Conservation (phyloP, 208 protist genomes). For the Naegleria lovaniensis region DNA sequence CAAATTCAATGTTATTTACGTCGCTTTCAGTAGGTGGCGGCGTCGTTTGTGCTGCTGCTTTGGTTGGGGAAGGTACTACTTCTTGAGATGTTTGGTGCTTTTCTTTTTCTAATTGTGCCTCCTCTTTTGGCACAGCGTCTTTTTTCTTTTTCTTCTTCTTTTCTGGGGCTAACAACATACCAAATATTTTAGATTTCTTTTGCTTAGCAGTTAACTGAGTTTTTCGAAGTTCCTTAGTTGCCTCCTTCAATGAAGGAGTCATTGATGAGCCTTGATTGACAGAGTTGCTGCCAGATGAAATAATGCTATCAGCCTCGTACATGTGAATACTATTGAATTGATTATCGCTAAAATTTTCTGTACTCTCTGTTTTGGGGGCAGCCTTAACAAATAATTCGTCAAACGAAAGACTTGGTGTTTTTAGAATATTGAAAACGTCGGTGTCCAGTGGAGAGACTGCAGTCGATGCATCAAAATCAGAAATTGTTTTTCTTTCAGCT, state of each 20-base stretch:
- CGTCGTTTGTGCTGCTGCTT: neutral
- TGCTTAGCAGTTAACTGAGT: neutral
- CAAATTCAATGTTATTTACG: neutral
- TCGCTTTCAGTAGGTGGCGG: neutral
- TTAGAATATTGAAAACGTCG: neutral
- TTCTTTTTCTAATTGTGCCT: neutral
- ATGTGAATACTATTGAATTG: no score
- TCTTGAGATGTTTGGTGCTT: no score
- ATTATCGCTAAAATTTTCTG: no score
- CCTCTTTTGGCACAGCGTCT: neutral
- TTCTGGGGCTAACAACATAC: neutral
- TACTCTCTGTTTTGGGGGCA: neutral
- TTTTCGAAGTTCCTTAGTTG: neutral
- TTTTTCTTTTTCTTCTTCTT: neutral
- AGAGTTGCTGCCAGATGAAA: neutral
- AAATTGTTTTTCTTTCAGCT: no score
- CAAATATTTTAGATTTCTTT: neutral
- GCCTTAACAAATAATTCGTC: neutral
- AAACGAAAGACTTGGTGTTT: neutral
- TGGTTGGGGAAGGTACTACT: neutral
- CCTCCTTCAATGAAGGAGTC: neutral
- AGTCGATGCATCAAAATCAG: no score
- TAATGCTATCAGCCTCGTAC: neutral
- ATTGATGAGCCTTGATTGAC: neutral
- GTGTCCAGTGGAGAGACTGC: neutral